A percentile compares a stretch with the other conserved stretches of the same genome.
Conservation (phyloP, 1,284 basidiomycete genomes). For the Leccinum griseonigrum region DNA sequence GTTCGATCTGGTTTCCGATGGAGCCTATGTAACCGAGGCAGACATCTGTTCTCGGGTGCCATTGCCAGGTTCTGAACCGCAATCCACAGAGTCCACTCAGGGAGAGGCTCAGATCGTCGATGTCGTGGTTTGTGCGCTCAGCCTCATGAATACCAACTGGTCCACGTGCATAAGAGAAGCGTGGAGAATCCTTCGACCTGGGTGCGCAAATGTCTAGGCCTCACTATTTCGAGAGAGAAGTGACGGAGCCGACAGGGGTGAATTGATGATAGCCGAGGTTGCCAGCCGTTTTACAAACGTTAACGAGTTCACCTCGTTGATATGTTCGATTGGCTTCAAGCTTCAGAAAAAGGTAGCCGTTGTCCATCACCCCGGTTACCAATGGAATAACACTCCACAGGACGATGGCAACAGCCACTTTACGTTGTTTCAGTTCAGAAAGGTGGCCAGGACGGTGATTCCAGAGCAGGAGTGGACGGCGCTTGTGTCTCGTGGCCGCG, state of each 20-base stretch:
- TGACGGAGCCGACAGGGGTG: conserved; percentile 55
- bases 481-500: conserved; percentile 55
- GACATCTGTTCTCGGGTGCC: conserved; percentile 77
- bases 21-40: conserved; percentile 70
- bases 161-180: conserved; percentile 86
- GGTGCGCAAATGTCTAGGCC: conserved; percentile 50
- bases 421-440: conserved; percentile 82
- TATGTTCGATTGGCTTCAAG: conserved; percentile 80
- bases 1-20: conserved; percentile 80
- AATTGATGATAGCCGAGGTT: conserved; percentile 95
- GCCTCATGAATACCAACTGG: conserved; percentile 98
- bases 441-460: conserved; percentile 49
- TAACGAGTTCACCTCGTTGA: conserved; percentile 72
- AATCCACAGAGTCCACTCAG: conserved; percentile 38
- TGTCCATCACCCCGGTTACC: neutral
- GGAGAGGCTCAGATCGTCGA: conserved; percentile 81
- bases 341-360: conserved; percentile 64
- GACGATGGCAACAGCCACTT: conserved; percentile 87
- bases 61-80: conserved; percentile 76
- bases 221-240: conserved; percentile 9
- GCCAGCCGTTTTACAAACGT: conserved; percentile 79
- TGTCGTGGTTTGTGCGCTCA: conserved; percentile 90
- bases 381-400: conserved; percentile 39
- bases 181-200: conserved; percentile 78
- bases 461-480: conserved; percentile 64